Conservation (phyloP, 306 rosid species). For the Fragaria nilgerrensis region DNA sequence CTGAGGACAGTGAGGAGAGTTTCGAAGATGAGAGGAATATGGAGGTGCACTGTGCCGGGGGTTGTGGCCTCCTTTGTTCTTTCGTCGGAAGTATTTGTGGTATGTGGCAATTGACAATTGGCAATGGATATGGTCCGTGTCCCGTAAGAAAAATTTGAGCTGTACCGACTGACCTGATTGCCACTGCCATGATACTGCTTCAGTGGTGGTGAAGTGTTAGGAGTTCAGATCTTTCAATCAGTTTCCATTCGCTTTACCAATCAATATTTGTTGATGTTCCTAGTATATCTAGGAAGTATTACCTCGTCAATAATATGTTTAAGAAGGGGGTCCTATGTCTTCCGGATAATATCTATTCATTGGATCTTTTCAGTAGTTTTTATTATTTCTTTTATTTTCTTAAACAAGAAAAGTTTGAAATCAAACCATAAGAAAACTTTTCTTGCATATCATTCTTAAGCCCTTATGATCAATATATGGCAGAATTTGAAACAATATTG, state of each 20-base stretch:
- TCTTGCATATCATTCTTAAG: too few species aligned
- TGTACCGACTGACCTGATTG: background rate
- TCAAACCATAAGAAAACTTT: too few species aligned
- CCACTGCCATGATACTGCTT: background rate
- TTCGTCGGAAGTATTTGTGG: background rate
- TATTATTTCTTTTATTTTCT: too few species aligned
- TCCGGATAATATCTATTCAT: too few species aligned
- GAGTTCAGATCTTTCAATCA: background rate
- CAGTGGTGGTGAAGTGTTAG: background rate
- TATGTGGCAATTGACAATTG: background rate
- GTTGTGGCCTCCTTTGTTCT: slow-evolving; percentile 38
- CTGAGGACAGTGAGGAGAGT: background rate
- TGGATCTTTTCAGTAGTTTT: too few species aligned
- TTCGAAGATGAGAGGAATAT: slow-evolving; percentile 70
- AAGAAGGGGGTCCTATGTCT: too few species aligned
- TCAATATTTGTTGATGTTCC: too few species aligned
- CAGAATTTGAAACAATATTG: too few species aligned
- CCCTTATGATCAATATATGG: too few species aligned
- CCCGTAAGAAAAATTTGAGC: background rate
- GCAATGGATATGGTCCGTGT: background rate
- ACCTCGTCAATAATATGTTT: too few species aligned
- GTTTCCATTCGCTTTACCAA: background rate
- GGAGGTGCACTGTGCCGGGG: slow-evolving; percentile 65
- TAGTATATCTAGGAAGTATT: too few species aligned
- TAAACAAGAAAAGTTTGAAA: too few species aligned